phyloP scores from a whole-genome alignment of 1,139 yeast species.

The Suhomyces maxii region DNA sequence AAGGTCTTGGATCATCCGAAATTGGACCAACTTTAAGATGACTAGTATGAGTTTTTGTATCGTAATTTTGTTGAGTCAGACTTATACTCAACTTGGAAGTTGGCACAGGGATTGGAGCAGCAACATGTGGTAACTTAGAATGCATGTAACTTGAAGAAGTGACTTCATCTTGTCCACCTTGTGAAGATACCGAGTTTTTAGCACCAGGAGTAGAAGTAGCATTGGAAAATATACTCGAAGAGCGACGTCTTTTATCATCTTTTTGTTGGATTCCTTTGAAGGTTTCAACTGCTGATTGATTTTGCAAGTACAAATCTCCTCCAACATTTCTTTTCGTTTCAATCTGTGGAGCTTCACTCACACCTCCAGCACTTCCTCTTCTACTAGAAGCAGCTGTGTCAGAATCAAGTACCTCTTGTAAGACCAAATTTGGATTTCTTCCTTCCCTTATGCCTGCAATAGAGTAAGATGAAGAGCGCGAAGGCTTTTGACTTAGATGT shows the following conservation, averaged over 20 bases:
- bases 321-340: constrained; percentile 55
- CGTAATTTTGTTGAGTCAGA: background rate
- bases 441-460: constrained; percentile 38
- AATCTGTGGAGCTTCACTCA: constrained; percentile 45
- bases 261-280: constrained; percentile 50
- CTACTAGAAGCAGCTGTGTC: constrained; percentile 29
- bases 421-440: constrained; percentile 23
- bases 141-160: background rate
- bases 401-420: constrained; percentile 40
- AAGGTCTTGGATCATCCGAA: constrained; percentile 25
- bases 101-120: constrained; percentile 23
- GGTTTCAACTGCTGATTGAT: constrained; percentile 51
- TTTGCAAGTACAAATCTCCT: constrained; percentile 53
- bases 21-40: constrained; percentile 36
- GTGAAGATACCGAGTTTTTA: constrained; percentile 21
- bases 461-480: constrained; percentile 25
- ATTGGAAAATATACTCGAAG: constrained; percentile 36
- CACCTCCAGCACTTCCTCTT: constrained; percentile 38
- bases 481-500: constrained; percentile 3
- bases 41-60: background rate
- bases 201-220: constrained; percentile 8
- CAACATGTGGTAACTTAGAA: constrained; percentile 7
- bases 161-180: constrained; percentile 8
- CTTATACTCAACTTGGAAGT: constrained; percentile 3
- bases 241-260: constrained; percentile 44